A percentile compares a stretch with the other conserved stretches of the same genome.
These are phyloP conservation scores for Gynochthodes officinalis DNA, from an alignment of 257 asterid genomes.

Conservation along the genomic window DNA sequence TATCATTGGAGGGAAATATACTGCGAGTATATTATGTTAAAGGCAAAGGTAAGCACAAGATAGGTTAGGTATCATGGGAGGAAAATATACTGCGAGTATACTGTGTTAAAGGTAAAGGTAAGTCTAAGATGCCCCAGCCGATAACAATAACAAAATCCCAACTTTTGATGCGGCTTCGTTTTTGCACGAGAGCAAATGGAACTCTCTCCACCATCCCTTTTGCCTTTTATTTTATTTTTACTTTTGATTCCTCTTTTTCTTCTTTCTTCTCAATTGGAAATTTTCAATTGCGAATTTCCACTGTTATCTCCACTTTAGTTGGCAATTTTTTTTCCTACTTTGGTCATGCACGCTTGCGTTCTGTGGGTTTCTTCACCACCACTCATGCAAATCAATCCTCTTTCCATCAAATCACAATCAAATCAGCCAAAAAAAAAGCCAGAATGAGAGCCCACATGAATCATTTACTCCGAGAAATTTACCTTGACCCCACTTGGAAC, in stretches of 20 bases:
- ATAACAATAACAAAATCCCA: not conserved
- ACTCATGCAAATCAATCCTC: not conserved
- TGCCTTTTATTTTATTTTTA: not conserved
- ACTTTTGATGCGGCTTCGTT: constrained; percentile 27
- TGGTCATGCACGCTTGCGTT: not conserved
- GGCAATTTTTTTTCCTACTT: not conserved
- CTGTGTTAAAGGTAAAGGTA: too few relatives aligned
- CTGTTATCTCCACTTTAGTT: not conserved
- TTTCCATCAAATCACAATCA: not conserved
- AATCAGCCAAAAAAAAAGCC: not conserved
- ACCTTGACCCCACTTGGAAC: too few relatives aligned
- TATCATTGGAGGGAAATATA: too few relatives aligned
- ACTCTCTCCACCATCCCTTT: constrained; percentile 8
- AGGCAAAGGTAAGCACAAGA: too few relatives aligned
- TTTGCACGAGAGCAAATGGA: constrained; percentile 12
- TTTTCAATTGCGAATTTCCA: not conserved
- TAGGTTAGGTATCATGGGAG: too few relatives aligned
- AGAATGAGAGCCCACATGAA: not conserved
- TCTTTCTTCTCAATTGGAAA: not conserved
- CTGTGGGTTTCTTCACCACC: not conserved
- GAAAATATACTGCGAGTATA: too few relatives aligned
- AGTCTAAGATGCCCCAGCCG: too few relatives aligned
- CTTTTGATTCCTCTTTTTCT: not conserved
- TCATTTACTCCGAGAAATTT: not conserved
- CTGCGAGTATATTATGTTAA: too few relatives aligned